Evolutionary conservation across 805 yeast genomes (phyloP).

Genomic region (Candida easanensis): DNA sequence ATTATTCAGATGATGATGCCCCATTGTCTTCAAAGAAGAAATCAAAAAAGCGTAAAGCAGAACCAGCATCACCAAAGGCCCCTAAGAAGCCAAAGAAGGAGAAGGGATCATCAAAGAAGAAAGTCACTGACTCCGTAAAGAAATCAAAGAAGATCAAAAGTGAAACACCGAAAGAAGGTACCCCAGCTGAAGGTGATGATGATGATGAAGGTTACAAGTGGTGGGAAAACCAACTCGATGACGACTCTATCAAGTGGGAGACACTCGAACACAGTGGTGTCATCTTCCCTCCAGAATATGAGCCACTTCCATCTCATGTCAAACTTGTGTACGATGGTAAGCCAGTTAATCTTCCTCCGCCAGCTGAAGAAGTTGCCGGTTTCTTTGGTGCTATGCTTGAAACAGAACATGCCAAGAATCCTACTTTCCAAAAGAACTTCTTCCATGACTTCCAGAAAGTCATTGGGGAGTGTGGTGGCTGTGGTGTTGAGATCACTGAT

Average conservation of each 20-base stretch:
- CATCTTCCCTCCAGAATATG: slow-evolving; percentile 88
- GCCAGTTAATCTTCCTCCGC: slow-evolving; percentile 70
- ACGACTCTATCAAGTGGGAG: slow-evolving; percentile 82
- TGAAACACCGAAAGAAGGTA: slow-evolving; percentile 22
- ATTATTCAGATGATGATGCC: slow-evolving; percentile 27
- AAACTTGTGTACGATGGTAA: slow-evolving; percentile 73
- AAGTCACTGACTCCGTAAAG: slow-evolving; percentile 5
- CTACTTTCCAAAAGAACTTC: slow-evolving; percentile 83
- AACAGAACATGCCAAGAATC: slow-evolving; percentile 85
- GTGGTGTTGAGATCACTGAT: slow-evolving; percentile 47
- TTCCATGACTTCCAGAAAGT: slow-evolving; percentile 75
- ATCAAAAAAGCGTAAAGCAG: slow-evolving; percentile 11
- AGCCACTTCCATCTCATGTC: slow-evolving; percentile 75
- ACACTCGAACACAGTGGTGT: slow-evolving; percentile 88
- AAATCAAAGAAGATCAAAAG: slow-evolving; percentile 6
- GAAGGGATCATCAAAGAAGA: slow-evolving; percentile 13
- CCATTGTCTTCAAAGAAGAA: slow-evolving; percentile 3
- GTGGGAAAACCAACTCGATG: slow-evolving; percentile 77
- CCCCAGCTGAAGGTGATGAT: slow-evolving; percentile 37
- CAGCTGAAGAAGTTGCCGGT: slow-evolving; percentile 96
- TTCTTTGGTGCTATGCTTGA: slow-evolving; percentile 87
- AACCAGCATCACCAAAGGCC: slow-evolving; percentile 6
- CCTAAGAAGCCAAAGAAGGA: slow-evolving; percentile 10
- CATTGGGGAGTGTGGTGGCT: slow-evolving; percentile 67
- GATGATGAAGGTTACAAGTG: slow-evolving; percentile 68